Evolutionary conservation across 208 protist genomes (phyloP), one percentile per base, ranked within the genome.

Genomic region (Trypanosoma platydactyli): DNA sequence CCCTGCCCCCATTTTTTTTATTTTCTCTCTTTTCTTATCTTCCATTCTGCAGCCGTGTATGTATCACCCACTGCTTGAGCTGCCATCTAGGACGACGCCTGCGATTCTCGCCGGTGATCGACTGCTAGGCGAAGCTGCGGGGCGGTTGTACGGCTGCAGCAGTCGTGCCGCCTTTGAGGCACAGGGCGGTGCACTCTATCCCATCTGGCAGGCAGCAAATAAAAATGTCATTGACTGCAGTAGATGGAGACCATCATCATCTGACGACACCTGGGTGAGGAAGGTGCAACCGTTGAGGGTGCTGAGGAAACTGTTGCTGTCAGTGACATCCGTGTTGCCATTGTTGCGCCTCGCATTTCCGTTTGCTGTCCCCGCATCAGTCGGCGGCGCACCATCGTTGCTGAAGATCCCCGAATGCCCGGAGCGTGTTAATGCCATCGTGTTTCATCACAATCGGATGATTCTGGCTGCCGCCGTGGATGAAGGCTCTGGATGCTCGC

Each of bases 51-150:
- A 54, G 54, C 54, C 55, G 16, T 24, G 24, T 41, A 91, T 94
- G 85, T 91, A 88, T 50, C 78, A 91, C 57, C 84, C 84, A 0
- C 61, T 94, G 35, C 71, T 77, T 4, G 88, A 94, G 58, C 48
- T 89, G 13, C 63, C 80, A n/a, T 51, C 56, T 25, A 73, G 71
- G 29, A 50, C 83, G 5, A 64, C 74, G 22, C 58, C 75, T 60
- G 65, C 71, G 12, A 60, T 88, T 55, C 46, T 83, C 24, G 33
- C 62, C 22, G 81, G 86, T 18, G 72, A 71, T 13, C 64, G 52
- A 1, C 33, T 90, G 18, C 61, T 95, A 27, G 90, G 88, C 4
- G 87, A 92, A 60, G 79, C 83, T 64, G 79, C 64, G 24, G 86
- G 78, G 13, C 55, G 64, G 5, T 70, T 95, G 6, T 91, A 83